Conservation (phyloP, 2,329 filamentous ascomycete genomes). For the Aspergillus pseudonomiae region DNA sequence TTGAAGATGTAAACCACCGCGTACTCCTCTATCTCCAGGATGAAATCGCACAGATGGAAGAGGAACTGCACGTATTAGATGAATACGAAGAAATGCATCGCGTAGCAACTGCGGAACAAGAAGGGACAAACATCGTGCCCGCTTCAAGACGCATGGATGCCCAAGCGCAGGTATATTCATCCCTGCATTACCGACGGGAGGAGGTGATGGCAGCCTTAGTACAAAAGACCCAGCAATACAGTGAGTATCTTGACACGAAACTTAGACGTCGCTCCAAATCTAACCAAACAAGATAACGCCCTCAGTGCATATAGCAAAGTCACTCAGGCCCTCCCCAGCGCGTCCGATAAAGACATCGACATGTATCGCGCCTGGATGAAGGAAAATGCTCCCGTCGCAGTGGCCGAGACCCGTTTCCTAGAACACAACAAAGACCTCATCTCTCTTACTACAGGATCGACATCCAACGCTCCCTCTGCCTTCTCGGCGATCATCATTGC, state of each 20-base stretch:
- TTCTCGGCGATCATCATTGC: slow-evolving; percentile 50
- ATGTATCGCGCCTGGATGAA: slow-evolving; percentile 59
- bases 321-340: slow-evolving; percentile 48
- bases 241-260: slow-evolving; percentile 41
- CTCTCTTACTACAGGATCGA: slow-evolving; percentile 31
- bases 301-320: slow-evolving; percentile 53
- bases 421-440: slow-evolving; percentile 52
- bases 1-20: slow-evolving; percentile 80
- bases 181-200: slow-evolving; percentile 57
- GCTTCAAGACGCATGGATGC: slow-evolving; percentile 46
- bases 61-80: slow-evolving; percentile 73
- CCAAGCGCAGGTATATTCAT: slow-evolving; percentile 54
- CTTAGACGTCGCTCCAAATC: not conserved
- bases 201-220: slow-evolving; percentile 59
- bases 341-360: slow-evolving; percentile 51
- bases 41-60: slow-evolving; percentile 78
- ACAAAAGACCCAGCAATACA: slow-evolving; percentile 64
- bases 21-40: slow-evolving; percentile 83
- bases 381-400: slow-evolving; percentile 52
- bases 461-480: slow-evolving; percentile 27
- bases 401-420: slow-evolving; percentile 57
- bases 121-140: slow-evolving; percentile 35
- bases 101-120: slow-evolving; percentile 34
- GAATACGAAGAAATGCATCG: slow-evolving; percentile 52
- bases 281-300: slow-evolving; percentile 38